Conservation (phyloP, 2,329 filamentous ascomycete species). For the Lasiodiplodia gonubiensis region DNA sequence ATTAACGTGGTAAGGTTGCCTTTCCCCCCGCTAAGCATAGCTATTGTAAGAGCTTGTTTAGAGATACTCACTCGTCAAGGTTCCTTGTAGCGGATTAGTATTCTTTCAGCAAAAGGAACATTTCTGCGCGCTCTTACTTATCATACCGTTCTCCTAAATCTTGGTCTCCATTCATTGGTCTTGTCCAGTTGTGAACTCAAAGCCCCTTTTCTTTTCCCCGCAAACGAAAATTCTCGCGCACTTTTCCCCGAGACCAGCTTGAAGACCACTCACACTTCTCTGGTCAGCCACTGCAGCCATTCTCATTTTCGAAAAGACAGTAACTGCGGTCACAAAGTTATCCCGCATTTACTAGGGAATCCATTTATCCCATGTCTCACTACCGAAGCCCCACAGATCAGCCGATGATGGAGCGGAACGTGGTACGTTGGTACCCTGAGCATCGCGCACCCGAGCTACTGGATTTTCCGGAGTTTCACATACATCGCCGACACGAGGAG, state of each 20-base stretch:
- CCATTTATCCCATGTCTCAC: background rate
- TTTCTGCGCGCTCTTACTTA: too few relatives aligned
- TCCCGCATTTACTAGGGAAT: background rate
- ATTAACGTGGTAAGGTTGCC: too few relatives aligned
- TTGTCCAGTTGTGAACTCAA: too few relatives aligned
- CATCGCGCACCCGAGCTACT: background rate
- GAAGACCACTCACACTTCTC: background rate
- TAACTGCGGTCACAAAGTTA: background rate
- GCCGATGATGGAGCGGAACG: background rate
- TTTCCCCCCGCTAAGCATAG: too few relatives aligned
- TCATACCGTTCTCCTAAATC: too few relatives aligned
- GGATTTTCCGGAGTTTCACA: constrained; percentile 6
- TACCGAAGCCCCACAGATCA: constrained; percentile 8
- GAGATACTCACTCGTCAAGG: too few relatives aligned
- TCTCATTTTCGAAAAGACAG: background rate
- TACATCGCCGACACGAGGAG: background rate
- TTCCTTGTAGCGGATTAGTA: too few relatives aligned
- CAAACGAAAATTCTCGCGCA: too few relatives aligned
- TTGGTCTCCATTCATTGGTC: too few relatives aligned
- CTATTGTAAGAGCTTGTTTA: too few relatives aligned
- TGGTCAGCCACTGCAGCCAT: background rate
- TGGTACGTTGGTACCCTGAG: constrained; percentile 3
- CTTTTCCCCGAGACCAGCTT: background rate
- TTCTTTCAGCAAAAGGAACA: too few relatives aligned
- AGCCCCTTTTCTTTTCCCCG: too few relatives aligned